Percentiles rank a stretch among this genome's conserved stretches.
Conservation (phyloP, 2,329 filamentous ascomycete species). For the Ploettnerulaceae sp. region DNA sequence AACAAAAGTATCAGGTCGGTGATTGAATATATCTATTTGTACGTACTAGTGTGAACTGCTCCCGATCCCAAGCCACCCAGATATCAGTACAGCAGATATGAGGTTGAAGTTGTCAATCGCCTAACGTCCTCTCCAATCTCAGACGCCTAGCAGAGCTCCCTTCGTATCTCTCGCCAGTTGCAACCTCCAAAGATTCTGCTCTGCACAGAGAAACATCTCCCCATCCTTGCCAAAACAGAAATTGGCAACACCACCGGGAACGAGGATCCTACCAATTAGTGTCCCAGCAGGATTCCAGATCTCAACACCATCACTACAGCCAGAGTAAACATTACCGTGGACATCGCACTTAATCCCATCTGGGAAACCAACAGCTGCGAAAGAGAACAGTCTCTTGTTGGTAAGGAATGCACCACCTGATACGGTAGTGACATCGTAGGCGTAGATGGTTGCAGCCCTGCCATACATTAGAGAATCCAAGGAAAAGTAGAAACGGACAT, state of each 20-base stretch:
- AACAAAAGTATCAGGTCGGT: too few species aligned
- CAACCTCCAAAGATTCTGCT: slow-evolving; percentile 42
- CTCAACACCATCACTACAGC: slow-evolving; percentile 46
- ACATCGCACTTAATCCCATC: slow-evolving; percentile 46
- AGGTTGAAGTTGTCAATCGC: too few species aligned
- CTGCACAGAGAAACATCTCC: slow-evolving; percentile 44
- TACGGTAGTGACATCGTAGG: slow-evolving; percentile 42
- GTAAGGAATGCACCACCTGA: slow-evolving; percentile 39
- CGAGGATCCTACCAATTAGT: slow-evolving; percentile 41
- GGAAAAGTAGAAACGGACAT: slow-evolving; percentile 8
- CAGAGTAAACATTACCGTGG: slow-evolving; percentile 50
- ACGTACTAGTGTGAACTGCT: too few species aligned
- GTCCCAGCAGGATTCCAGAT: slow-evolving; percentile 43
- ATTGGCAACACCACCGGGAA: slow-evolving; percentile 41
- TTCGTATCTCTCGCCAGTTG: slow-evolving; percentile 33
- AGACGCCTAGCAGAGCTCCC: slow-evolving; percentile 35
- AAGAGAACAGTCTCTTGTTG: slow-evolving; percentile 50
- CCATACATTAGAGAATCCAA: too few species aligned
- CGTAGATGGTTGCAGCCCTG: slow-evolving; percentile 35
- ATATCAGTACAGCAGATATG: too few species aligned
- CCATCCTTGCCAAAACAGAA: slow-evolving; percentile 44
- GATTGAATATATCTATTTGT: too few species aligned
- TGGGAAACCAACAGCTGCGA: slow-evolving; percentile 43
- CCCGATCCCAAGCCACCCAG: too few species aligned
- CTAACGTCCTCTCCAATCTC: too few species aligned